Base-by-base conservation (phyloP, 2,329 filamentous ascomycete genomes). In the Colletotrichum karsti region DNA sequence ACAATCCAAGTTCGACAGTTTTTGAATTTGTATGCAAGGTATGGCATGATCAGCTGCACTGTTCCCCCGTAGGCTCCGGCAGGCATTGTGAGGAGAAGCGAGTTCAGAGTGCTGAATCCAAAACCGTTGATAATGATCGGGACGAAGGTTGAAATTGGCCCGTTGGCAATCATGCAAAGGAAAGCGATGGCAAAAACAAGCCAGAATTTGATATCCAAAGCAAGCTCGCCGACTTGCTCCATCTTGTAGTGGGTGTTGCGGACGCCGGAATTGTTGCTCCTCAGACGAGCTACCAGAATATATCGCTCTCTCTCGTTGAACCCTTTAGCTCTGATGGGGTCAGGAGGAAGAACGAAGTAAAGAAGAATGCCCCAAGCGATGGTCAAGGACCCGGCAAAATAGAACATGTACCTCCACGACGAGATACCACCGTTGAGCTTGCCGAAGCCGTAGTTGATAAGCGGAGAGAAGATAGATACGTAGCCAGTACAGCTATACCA, bases 61-160 rank as follows among this genome's bases (percentile, higher is more conserved):
- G 78, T 81, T 13, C 77, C 76, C 3, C 74, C 73, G 30, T 75
- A 77, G 3, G 78, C 78, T 1, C 83, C 83, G 0, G 76, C 75
- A 2, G 82, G 81, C 72, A 83, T 81, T 26, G 77, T 73, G 2
- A 85, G 73, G 0, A 85, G 76, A 0, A 85, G 72, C 0, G 82
- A 82, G 67, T 83, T 79, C 9, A 85, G 76, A 0, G 77, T 77
- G 57, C 72, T 80, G 70, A 82, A 85, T 2, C 83, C 83, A 28
- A 85, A 79, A 1, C 79, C 79, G 15, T 80, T 77, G 70, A 85
- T 81, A 62, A 84, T 83, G 41, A 84, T 82, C 4, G 82, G 79
- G 0, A 77, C 77, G 63, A 85, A 84, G 0, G 81, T 82, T 1
- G 81, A 81, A 20, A 84, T 80, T 4, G 81, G 80, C 0, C 79